Evolutionary conservation across 768 basidiomycete species (phyloP), one percentile per base, ranked within the genome.

Genomic region (Leucosporidium yakuticum): DNA sequence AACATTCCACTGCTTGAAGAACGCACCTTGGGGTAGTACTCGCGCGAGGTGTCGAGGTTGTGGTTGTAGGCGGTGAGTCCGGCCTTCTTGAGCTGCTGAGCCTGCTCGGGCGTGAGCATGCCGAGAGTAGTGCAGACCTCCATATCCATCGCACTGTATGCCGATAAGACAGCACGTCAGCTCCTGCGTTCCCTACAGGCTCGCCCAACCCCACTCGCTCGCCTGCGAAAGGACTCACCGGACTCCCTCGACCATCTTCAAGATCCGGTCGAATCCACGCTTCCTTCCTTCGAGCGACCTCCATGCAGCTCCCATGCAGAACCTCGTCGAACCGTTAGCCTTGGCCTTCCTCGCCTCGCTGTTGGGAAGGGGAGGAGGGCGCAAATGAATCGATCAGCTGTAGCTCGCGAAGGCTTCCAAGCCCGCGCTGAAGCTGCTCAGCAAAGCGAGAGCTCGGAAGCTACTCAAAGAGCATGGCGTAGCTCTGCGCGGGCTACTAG

Each of bases 301-400:
- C 95, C 95, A 99, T 8, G 95, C 95, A 6, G 95, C 94, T 66
- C 95, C 95, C 95, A 97, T 98, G 79, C 95, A 98, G 81, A 98
- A 98, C 32, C 95, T 84, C 25, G 95, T 98, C 77, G 91, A 93
- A 44, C 95, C 95, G 78, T 97, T 98, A 73, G 83, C 94, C 77
- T 96, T 98, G 31, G 95, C 95, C 77, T 88, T 88, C 19, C 90
- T 85, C 27, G 95, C 95, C 34, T 92, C 95, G 75, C 75, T 76
- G 64, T 57, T 21, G 1, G 21, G 11, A 44, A n/a, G n/a, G 39
- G 34, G 34, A 12, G 34, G 12, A 44, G 32, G 48, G 20, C 27
- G 34, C 29, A 19, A 29, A 49, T 15, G 23, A 17, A 23, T 21
- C 47, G 60, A 39, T 50, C 57, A 54, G 44, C 39, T 23, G 17